Percentiles rank a stretch among this genome's conserved stretches.
phyloP scores from a whole-genome alignment of 768 basidiomycete species.

The Suillus plorans region DNA sequence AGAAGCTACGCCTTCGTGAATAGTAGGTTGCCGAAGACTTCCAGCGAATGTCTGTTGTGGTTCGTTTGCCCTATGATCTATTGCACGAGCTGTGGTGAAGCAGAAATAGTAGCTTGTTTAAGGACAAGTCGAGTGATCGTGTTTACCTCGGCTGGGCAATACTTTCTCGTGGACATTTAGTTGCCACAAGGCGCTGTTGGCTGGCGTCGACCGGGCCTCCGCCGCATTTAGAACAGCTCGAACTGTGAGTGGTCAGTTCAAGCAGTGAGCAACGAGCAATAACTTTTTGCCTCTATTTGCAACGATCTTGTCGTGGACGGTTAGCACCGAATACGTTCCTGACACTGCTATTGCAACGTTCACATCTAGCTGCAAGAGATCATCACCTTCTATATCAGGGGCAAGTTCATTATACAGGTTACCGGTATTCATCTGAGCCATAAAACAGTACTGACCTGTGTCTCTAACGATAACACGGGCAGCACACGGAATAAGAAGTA shows the following conservation, averaged over 20 bases:
- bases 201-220: background rate
- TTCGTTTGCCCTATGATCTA: background rate
- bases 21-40: background rate
- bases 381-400: constrained; percentile 2
- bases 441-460: background rate
- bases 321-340: background rate
- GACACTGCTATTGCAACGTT: background rate
- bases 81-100: background rate
- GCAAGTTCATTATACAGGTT: background rate
- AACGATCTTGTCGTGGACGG: background rate
- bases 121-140: background rate
- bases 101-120: background rate
- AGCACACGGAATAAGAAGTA: background rate
- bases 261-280: background rate
- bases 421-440: background rate
- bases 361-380: background rate
- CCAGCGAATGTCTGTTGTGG: background rate
- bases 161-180: background rate
- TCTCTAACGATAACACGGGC: background rate
- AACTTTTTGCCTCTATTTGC: background rate
- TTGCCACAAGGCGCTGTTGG: background rate
- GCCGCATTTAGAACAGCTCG: background rate
- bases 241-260: background rate
- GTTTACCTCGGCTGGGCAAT: constrained; percentile 4
- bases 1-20: background rate